Conservation (phyloP, 495 filamentous ascomycete species). For the Penicillium robsamsonii region DNA sequence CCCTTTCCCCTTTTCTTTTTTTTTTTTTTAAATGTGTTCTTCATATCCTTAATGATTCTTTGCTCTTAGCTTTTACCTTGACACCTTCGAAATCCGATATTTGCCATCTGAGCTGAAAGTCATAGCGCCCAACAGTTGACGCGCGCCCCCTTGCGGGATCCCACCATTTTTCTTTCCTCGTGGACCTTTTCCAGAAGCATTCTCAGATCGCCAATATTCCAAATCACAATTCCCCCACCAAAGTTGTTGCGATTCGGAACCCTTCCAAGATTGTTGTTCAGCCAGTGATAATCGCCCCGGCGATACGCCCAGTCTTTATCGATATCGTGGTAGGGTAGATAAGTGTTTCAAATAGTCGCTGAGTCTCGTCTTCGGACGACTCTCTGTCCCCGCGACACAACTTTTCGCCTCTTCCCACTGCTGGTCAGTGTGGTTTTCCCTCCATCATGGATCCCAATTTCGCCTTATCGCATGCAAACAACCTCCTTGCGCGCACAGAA, state of each 20-base stretch:
- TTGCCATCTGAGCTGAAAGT: neutral
- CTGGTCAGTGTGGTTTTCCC: conserved; percentile 26
- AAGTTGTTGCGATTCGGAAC: neutral
- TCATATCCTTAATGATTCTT: neutral
- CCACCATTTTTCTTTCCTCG: conserved; percentile 8
- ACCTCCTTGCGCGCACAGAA: conserved; percentile 48
- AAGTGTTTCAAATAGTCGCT: conserved; percentile 31
- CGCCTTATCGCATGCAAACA: conserved; percentile 40
- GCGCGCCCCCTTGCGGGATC: conserved; percentile 6
- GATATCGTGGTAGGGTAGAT: conserved; percentile 4
- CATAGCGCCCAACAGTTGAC: conserved; percentile 2
- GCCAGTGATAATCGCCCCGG: conserved; percentile 6
- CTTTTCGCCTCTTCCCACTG: conserved; percentile 20
- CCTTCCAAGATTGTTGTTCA: neutral
- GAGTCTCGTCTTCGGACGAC: conserved; percentile 31
- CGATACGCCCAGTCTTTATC: conserved; percentile 17
- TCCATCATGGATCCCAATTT: conserved; percentile 45
- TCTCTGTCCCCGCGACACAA: conserved; percentile 16
- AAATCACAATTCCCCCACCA: neutral
- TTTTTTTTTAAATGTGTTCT: neutral
- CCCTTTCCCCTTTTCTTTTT: conserved; percentile 13
- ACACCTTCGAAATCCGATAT: neutral
- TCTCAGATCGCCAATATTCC: conserved; percentile 14
- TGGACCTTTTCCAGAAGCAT: conserved; percentile 24
- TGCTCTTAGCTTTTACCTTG: neutral